phyloP scores from a whole-genome alignment of 2,329 filamentous ascomycete genomes.

The Uncinocarpus reesii region DNA sequence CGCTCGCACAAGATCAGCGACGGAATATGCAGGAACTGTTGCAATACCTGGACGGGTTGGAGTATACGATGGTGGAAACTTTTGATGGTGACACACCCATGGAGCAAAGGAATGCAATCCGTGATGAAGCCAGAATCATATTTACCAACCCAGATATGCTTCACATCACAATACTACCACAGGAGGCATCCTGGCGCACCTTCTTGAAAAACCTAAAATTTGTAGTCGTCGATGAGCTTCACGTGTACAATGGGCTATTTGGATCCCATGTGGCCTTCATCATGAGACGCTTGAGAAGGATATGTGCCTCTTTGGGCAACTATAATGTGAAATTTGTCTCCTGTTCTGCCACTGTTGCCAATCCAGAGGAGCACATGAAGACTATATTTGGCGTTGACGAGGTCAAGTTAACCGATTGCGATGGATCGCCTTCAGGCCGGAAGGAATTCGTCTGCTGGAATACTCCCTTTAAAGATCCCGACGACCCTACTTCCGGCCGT shows the following conservation, averaged over 20 bases:
- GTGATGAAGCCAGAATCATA: constrained; percentile 82
- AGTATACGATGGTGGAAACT: constrained; percentile 72
- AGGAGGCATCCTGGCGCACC: constrained; percentile 78
- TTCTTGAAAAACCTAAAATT: constrained; percentile 85
- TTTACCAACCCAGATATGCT: constrained; percentile 99
- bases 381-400: constrained; percentile 84
- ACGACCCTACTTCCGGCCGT: constrained; percentile 74
- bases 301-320: constrained; percentile 87
- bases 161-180: constrained; percentile 82
- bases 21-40: constrained; percentile 79
- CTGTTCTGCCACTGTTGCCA: constrained; percentile 91
- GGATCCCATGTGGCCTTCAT: constrained; percentile 90
- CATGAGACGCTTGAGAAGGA: constrained; percentile 76
- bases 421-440: constrained; percentile 81
- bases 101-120: constrained; percentile 63
- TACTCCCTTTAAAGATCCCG: constrained; percentile 82
- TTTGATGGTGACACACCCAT: constrained; percentile 94
- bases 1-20: constrained; percentile 85
- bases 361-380: constrained; percentile 82
- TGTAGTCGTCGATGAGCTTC: constrained; percentile 83
- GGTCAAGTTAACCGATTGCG: constrained; percentile 73
- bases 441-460: constrained; percentile 99
- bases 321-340: constrained; percentile 78
- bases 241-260: constrained; percentile 92
- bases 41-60: constrained; percentile 64